phyloP scores from a whole-genome alignment of 768 basidiomycete genomes.

The Suillus lakei region DNA sequence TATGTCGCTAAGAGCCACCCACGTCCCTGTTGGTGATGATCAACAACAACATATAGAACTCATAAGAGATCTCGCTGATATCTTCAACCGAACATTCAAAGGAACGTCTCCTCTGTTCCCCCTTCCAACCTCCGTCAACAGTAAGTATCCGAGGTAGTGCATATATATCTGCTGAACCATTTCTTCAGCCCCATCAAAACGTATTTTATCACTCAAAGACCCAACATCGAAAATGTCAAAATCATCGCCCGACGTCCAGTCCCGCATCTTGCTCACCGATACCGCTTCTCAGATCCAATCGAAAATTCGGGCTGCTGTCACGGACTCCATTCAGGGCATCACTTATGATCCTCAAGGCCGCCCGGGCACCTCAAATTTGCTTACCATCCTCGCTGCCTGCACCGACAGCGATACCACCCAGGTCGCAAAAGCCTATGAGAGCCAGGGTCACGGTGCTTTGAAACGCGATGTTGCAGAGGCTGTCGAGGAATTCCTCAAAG shows the following conservation, averaged over 20 bases:
- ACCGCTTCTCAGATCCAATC: conserved; percentile 56
- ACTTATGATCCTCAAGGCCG: conserved; percentile 81
- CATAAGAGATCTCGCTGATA: conserved; percentile 78
- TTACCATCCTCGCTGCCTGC: conserved; percentile 82
- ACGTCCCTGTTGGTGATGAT: conserved; percentile 96
- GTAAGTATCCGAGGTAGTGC: conserved; percentile 47
- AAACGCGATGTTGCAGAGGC: conserved; percentile 80
- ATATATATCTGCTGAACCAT: neutral
- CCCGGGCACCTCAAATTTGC: conserved; percentile 83
- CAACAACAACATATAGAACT: conserved; percentile 95
- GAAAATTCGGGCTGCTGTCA: conserved; percentile 84
- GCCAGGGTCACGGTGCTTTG: conserved; percentile 64
- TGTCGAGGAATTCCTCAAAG: conserved; percentile 66
- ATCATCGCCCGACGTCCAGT: conserved; percentile 76
- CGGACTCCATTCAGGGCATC: conserved; percentile 77
- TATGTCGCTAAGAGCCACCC: conserved; percentile 65
- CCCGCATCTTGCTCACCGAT: conserved; percentile 89
- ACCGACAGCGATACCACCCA: conserved; percentile 47
- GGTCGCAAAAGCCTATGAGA: conserved; percentile 56
- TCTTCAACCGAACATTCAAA: conserved; percentile 76
- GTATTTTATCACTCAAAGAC: conserved; percentile 86
- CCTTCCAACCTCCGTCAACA: conserved; percentile 70
- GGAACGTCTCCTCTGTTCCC: conserved; percentile 61
- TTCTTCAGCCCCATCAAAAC: conserved; percentile 70
- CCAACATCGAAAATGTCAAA: conserved; percentile 95